Conservation (phyloP, 1,284 basidiomycete species). For the Sporisorium sorghi region DNA sequence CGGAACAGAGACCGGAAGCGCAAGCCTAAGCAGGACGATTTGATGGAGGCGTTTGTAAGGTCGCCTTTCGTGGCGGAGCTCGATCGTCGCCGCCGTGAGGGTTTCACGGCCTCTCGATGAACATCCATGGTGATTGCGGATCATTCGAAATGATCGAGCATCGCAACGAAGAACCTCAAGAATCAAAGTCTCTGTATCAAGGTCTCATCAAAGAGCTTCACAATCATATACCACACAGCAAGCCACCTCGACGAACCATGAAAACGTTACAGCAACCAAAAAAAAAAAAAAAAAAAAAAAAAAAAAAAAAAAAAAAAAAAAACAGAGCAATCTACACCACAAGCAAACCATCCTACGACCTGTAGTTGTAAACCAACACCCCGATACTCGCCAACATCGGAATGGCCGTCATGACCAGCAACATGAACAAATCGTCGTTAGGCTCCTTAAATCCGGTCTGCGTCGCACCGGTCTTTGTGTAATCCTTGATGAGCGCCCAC, state of each 20-base stretch:
- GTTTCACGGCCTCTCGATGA: neutral
- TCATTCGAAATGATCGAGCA: too few relatives aligned
- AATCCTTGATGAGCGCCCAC: conserved; percentile 27
- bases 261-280: too few relatives aligned
- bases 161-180: neutral
- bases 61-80: neutral
- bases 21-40: too few relatives aligned
- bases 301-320: too few relatives aligned
- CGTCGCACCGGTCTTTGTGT: conserved; percentile 27
- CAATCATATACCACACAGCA: too few relatives aligned
- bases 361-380: conserved; percentile 17
- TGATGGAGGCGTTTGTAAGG: too few relatives aligned
- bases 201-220: too few relatives aligned
- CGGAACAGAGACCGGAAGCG: neutral
- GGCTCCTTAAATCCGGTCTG: conserved; percentile 43
- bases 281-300: too few relatives aligned
- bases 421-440: conserved; percentile 37
- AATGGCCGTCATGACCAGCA: conserved; percentile 24
- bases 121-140: too few relatives aligned
- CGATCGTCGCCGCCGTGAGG: neutral
- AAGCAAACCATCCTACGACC: neutral
- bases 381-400: conserved; percentile 26
- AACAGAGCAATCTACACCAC: neutral
- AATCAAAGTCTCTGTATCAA: too few relatives aligned
- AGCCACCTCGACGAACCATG: too few relatives aligned